phyloP scores from a whole-genome alignment of 768 basidiomycete genomes.

The Rhizopogon salebrosus region DNA sequence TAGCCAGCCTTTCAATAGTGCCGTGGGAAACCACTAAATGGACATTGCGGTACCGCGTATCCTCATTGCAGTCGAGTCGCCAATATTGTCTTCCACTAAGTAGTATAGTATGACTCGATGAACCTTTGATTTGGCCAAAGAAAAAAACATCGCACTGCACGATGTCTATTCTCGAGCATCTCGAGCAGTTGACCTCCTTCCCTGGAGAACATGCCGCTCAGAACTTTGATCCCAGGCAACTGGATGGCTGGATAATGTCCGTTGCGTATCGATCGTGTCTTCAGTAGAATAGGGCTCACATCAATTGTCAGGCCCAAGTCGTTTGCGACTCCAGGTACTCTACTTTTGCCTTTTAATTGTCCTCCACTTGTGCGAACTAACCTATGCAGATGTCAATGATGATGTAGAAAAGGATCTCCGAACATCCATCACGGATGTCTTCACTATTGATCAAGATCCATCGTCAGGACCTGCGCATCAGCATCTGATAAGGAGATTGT shows the following conservation, averaged over 20 bases:
- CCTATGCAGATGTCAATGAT: not conserved
- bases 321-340: not conserved
- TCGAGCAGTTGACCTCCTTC: not conserved
- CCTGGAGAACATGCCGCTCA: not conserved
- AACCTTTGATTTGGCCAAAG: not conserved
- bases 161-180: conserved; percentile 1
- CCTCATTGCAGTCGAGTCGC: too few species aligned
- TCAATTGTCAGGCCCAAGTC: not conserved
- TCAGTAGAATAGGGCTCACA: not conserved
- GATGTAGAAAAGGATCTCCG: not conserved
- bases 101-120: not conserved
- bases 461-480: not conserved
- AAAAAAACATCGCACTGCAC: not conserved
- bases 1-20: too few species aligned
- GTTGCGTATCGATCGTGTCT: not conserved
- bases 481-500: not conserved
- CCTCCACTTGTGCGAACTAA: not conserved
- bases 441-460: not conserved
- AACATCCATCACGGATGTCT: not conserved
- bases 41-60: too few species aligned
- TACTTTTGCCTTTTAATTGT: not conserved
- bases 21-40: too few species aligned
- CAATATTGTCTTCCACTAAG: too few species aligned
- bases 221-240: not conserved
- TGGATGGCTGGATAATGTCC: not conserved